Base-by-base conservation (phyloP, 176 grass and related monocot genomes). In the Carex myosuroides region DNA sequence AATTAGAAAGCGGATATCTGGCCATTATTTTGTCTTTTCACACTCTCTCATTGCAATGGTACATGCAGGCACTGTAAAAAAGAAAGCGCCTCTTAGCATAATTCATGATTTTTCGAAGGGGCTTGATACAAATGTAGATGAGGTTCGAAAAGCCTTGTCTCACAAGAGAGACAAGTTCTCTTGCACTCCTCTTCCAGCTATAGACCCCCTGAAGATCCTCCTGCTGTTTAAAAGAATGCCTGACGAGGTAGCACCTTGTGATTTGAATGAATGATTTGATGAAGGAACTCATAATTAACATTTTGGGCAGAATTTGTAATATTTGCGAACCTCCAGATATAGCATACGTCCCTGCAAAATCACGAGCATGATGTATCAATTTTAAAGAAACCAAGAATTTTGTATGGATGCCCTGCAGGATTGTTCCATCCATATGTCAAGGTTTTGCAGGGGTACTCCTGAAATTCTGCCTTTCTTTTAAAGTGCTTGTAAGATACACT, bases 141-240 rank as follows among this genome's bases (percentile, higher is more conserved):
- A 93, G 53, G 57, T 94, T 22, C 70, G 60, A 73, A 71, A 64
- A 55, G 90, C 95, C 64, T 80, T 98, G 44, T 88, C 81, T 55
- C 84, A 93, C 84, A 94, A 89, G 82, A 90, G 89, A 76, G 92
- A 91, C 24, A 98, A 87, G 35, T 30, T 90, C 35, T 88, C 88
- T 32, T 75, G 79, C 67, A 86, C 61, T 83, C 72, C 90, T 54
- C 8, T 87, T 81, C 92, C 60, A 59, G 73, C 84, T 57, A 41
- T 98, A 85, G 90, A 87, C 59, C 87, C 92, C 62, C 79, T 88
- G 60, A 92, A 68, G 60, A 89, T 86, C 82, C 84, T 93, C n/a
- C 89, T 86, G 80, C 87, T 98, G 71, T 94, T 98, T 70, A 93
- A 50, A 93, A 92, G 84, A 92, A 94, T 98, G 89, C 66, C 82